Evolutionary conservation across 192 early-diverging fungal species (phyloP), one percentile per base, ranked within the genome.

Genomic region (Borealophlyctis nickersoniae): DNA sequence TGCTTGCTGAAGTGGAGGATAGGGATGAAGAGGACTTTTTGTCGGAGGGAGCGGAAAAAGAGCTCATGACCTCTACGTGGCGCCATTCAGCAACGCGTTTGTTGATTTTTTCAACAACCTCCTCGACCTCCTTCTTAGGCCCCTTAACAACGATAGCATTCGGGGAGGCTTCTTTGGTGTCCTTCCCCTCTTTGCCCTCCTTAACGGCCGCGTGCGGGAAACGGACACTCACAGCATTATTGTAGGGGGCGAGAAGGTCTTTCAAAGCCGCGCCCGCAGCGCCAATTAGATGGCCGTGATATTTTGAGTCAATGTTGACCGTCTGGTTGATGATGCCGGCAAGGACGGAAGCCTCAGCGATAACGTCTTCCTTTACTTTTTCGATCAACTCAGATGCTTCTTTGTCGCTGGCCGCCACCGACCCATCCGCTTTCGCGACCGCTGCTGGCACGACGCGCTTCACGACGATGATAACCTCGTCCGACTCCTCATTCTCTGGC

Each of bases 211-310:
- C 68, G 4, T 78, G 67, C 27, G 82, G 82, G 75, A 97, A 88
- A 31, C 83, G 86, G 26, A 98, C 81, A 24, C 74, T 82, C 16
- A 88, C 89, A 31, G 86, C 73, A 29, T 84, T 76, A 27, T 86
- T 81, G 58, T 78, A 77, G 2, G 82, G 75, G 1, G 77, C 72
- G 35, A 91, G 73, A 49, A 96, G 81, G 23, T 84, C 83, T 58
- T 88, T 89, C 62, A 94, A 75, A 16, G 85, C 88, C 7, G 83
- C 76, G 2, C 91, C 87, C 59, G 81, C 83, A 57, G 86, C 65
- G 1, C 93, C 93, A 79, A 88, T 88, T 52, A 99, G 77, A 19
- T 76, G 65, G 3, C 81, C 79, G 74, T 99, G 97, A 65, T 86
- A 89, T 67, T 82, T 82, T 32, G 78, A 67, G 48, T 91, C 90